phyloP scores from a whole-genome alignment of 1,284 basidiomycete genomes.

The Ustilago crameri region DNA sequence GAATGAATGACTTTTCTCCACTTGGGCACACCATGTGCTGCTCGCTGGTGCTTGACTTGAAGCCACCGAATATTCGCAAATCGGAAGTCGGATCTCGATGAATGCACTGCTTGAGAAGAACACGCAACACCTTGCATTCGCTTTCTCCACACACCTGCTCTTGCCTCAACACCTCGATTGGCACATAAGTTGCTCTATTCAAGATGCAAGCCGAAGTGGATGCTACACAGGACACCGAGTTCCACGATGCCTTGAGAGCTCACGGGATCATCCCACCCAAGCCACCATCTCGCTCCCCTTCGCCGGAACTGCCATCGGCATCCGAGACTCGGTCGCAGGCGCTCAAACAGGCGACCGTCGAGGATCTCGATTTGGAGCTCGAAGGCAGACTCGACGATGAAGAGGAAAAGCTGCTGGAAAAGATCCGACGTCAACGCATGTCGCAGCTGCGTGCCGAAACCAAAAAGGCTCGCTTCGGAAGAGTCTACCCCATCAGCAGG shows the following conservation, averaged over 20 bases:
- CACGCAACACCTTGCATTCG: conserved; percentile 1
- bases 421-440: conserved; percentile 77
- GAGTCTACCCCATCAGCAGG: conserved; percentile 85
- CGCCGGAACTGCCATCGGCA: conserved; percentile 57
- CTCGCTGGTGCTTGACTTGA: too few relatives aligned
- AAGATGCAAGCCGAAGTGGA: conserved; percentile 58
- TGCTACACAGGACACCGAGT: conserved; percentile 62
- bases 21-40: too few relatives aligned
- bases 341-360: conserved; percentile 55
- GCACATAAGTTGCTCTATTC: too few relatives aligned
- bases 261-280: conserved; percentile 66
- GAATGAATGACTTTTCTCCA: too few relatives aligned
- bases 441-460: conserved; percentile 76
- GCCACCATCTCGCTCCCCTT: conserved; percentile 63
- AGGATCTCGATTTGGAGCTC: conserved; percentile 54
- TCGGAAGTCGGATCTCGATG: neutral
- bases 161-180: too few relatives aligned
- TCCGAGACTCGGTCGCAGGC: conserved; percentile 38
- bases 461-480: conserved; percentile 80
- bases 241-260: conserved; percentile 65
- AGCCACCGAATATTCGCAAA: neutral
- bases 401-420: conserved; percentile 79
- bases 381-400: conserved; percentile 72
- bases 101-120: conserved; percentile 1
- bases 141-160: too few relatives aligned